phyloP scores from a whole-genome alignment of 2,329 filamentous ascomycete species.

The Ilyonectria sp. region DNA sequence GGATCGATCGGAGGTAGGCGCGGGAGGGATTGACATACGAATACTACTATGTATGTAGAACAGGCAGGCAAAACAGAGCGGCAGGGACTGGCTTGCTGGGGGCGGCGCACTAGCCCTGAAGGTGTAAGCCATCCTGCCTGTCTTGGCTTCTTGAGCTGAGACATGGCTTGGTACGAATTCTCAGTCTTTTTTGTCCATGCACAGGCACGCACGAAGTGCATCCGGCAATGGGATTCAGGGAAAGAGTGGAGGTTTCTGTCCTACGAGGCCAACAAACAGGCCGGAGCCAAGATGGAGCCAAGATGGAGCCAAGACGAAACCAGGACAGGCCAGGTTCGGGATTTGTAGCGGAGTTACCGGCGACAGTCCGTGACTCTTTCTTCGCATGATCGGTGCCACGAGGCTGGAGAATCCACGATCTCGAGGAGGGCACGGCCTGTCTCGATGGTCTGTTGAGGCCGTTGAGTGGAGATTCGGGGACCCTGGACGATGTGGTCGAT shows the following conservation, averaged over 20 bases:
- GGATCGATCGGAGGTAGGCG: conserved; percentile 33
- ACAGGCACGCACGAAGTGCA: conserved; percentile 3
- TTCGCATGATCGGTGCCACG: conserved; percentile 24
- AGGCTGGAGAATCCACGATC: conserved; percentile 27
- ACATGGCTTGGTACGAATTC: conserved; percentile 36
- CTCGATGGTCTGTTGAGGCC: conserved; percentile 9
- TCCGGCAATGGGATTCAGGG: conserved; percentile 6
- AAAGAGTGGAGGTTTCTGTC: conserved; percentile 17
- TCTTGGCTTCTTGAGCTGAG: conserved; percentile 39
- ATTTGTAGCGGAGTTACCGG: conserved; percentile 22
- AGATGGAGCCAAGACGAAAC: conserved; percentile 1
- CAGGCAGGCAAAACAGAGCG: conserved; percentile 29
- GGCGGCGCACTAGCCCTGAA: conserved; percentile 32
- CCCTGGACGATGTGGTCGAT: conserved; percentile 26
- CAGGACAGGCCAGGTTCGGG: conserved; percentile 26
- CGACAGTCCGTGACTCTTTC: conserved; percentile 16
- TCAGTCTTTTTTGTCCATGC: conserved; percentile 18
- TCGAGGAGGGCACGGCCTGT: conserved; percentile 14
- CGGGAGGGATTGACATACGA: conserved; percentile 20
- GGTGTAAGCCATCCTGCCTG: conserved; percentile 37
- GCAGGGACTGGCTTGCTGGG: conserved; percentile 38
- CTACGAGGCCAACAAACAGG: conserved; percentile 13
- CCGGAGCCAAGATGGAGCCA: not conserved
- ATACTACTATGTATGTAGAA: conserved; percentile 7
- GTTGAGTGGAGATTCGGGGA: conserved; percentile 15